Conservation (phyloP, 169 alveolate species). For the Cyclospora cayetanensis region DNA sequence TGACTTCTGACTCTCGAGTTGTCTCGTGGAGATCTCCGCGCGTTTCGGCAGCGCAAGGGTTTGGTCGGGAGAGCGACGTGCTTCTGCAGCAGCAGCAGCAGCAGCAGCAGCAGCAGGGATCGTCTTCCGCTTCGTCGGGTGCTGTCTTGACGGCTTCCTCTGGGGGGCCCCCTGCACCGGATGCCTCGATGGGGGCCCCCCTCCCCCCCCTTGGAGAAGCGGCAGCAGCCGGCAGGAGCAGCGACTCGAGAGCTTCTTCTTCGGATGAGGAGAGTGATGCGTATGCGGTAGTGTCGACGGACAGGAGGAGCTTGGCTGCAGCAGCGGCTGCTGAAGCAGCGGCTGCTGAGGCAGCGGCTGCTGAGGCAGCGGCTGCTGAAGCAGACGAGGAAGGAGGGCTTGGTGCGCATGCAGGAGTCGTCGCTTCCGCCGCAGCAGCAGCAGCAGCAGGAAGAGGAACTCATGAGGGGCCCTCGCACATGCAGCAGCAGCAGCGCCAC, state of each 20-base stretch:
- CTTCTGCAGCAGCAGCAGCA: slow-evolving; percentile 14
- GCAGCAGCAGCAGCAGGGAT: background rate
- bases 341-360: slow-evolving; percentile 20
- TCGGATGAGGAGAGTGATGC: slow-evolving; percentile 9
- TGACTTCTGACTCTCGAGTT: slow-evolving; percentile 1
- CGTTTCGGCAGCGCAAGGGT: background rate
- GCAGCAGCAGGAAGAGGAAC: slow-evolving; percentile 43
- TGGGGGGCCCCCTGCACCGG: no score
- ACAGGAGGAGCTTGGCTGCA: background rate
- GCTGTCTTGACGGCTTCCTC: no score
- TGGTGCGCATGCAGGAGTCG: background rate
- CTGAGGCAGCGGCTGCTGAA: background rate
- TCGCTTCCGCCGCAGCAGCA: background rate
- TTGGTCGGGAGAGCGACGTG: background rate
- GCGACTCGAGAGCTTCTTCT: slow-evolving; percentile 35
- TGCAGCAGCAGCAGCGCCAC: background rate
- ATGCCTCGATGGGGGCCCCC: no score
- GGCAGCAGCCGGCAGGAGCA: background rate
- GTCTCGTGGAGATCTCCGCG: slow-evolving; percentile 37
- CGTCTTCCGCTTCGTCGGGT: no score
- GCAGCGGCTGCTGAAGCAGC: slow-evolving; percentile 4
- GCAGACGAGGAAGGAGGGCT: background rate
- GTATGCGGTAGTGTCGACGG: background rate
- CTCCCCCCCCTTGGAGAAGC: background rate
- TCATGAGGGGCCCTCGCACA: no score